Evolutionary conservation across 129 eudicot species (phyloP), one percentile per base, ranked within the genome.

Genomic region (Smallanthus sonchifolius): DNA sequence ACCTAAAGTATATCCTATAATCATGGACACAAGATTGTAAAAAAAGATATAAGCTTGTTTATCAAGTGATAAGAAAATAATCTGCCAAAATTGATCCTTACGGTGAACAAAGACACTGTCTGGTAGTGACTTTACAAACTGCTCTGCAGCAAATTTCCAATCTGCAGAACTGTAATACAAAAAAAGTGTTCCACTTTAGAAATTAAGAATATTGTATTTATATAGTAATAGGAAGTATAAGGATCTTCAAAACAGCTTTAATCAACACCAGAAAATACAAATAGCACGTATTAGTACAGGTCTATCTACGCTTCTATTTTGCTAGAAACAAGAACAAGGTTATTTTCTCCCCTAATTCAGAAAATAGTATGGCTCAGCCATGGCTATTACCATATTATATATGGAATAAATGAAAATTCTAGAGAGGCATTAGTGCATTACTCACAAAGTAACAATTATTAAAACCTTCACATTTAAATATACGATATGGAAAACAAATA

Each of bases 71-170:
- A 45, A 38, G 61, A 63, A 51, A 30, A 55, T 9, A 79, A 71
- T 52, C 44, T 64, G 57, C 16, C 16, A 51, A 78, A 66, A 40
- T 9, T 63, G 77, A 42, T 62, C 65, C 99, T 88, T 88, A 95
- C 99, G 84, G 64, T 95, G 97, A 79, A 95, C 97, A 80, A 79
- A 88, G 17, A 95, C 92, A 87, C 77, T 91, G 79, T 95, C 99
- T 39, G 97, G 94, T 24, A 86, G 89, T 82, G 39, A 65, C 60
- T 75, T 78, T 34, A 95, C 96, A 78, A 91, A 95, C 86, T 88
- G 96, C 77, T 95, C 97, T 28, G 97, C 96, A 73, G 75, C 97
- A 79, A 86, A 95, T 80, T 87, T 95, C 99, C 99, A 95, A 76
- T 95, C 91, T 2, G 82, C 77, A 73, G 92, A 79, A 81, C 99